phyloP scores from a whole-genome alignment of 2,329 filamentous ascomycete species.

The Stemphylium vesicarium region DNA sequence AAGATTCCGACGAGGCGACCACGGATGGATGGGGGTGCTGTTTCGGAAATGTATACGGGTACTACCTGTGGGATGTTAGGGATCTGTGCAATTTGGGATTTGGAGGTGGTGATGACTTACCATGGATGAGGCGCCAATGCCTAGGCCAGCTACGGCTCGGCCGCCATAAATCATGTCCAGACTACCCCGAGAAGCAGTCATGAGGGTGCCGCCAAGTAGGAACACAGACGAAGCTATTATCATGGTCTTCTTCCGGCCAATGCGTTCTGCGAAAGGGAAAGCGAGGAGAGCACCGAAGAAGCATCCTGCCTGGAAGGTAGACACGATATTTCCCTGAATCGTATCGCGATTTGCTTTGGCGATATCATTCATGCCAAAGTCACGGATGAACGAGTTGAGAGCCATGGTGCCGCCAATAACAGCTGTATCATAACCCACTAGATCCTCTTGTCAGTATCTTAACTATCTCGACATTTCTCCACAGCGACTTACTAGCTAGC shows the following conservation, averaged over 20 bases:
- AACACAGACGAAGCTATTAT: slow-evolving; percentile 56
- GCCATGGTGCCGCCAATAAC: slow-evolving; percentile 52
- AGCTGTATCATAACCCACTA: slow-evolving; percentile 45
- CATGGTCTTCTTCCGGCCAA: slow-evolving; percentile 58
- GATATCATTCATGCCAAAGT: slow-evolving; percentile 42
- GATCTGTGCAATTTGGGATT: neutral
- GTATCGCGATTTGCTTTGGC: slow-evolving; percentile 43
- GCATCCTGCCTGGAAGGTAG: slow-evolving; percentile 47
- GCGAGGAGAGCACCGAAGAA: slow-evolving; percentile 51
- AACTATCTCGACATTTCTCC: neutral
- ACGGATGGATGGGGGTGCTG: slow-evolving; percentile 66
- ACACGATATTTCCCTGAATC: slow-evolving; percentile 50
- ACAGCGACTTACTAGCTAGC: slow-evolving; percentile 38
- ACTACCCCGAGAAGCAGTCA: slow-evolving; percentile 47
- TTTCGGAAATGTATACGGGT: slow-evolving; percentile 50
- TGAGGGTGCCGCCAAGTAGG: slow-evolving; percentile 49
- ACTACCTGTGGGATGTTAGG: slow-evolving; percentile 19
- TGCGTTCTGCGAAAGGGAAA: slow-evolving; percentile 57
- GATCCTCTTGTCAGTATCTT: neutral
- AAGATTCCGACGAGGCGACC: slow-evolving; percentile 71
- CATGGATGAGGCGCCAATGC: slow-evolving; percentile 48
- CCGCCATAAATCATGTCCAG: slow-evolving; percentile 48
- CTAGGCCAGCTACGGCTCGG: slow-evolving; percentile 48
- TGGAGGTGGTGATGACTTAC: slow-evolving; percentile 9
- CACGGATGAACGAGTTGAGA: slow-evolving; percentile 47